Evolutionary conservation across 495 filamentous ascomycete genomes (phyloP).

Genomic region (Tuber brumale): DNA sequence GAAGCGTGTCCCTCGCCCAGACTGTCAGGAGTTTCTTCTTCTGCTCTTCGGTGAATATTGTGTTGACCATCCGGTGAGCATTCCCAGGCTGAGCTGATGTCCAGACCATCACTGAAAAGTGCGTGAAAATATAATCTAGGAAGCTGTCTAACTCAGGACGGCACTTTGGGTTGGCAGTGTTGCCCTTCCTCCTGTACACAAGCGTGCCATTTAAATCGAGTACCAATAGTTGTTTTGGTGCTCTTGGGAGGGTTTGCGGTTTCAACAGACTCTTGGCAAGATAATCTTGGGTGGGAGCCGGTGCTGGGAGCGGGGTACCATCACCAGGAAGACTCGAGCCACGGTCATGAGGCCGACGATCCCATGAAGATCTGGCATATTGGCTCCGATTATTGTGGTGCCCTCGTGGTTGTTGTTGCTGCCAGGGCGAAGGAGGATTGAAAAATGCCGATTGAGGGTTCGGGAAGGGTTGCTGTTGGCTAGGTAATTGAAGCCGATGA

Average conservation of each 20-base stretch:
- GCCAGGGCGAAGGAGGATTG: not conserved
- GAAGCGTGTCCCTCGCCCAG: constrained; percentile 78
- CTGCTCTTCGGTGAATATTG: constrained; percentile 48
- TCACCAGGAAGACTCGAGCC: not conserved
- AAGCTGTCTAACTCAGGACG: constrained; percentile 62
- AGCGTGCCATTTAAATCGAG: constrained; percentile 93
- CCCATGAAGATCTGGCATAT: not conserved
- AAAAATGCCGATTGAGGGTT: not conserved
- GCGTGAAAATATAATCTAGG: constrained; percentile 57
- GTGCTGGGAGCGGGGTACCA: constrained; percentile 21
- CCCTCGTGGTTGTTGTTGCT: not conserved
- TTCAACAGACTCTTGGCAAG: constrained; percentile 37
- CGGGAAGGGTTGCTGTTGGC: not conserved
- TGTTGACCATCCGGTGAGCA: constrained; percentile 56
- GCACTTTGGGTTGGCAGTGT: constrained; percentile 37
- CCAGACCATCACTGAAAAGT: constrained; percentile 81
- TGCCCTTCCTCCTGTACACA: constrained; percentile 53
- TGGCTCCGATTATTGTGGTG: not conserved
- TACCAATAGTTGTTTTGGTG: constrained; percentile 61
- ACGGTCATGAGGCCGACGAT: not conserved
- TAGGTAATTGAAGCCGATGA: not conserved
- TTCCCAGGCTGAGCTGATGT: constrained; percentile 71
- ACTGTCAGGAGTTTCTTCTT: constrained; percentile 52
- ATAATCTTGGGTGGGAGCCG: constrained; percentile 46
- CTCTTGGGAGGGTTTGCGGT: constrained; percentile 26